Base-by-base conservation (phyloP, 768 basidiomycete species). In the Agaricus blazei region DNA sequence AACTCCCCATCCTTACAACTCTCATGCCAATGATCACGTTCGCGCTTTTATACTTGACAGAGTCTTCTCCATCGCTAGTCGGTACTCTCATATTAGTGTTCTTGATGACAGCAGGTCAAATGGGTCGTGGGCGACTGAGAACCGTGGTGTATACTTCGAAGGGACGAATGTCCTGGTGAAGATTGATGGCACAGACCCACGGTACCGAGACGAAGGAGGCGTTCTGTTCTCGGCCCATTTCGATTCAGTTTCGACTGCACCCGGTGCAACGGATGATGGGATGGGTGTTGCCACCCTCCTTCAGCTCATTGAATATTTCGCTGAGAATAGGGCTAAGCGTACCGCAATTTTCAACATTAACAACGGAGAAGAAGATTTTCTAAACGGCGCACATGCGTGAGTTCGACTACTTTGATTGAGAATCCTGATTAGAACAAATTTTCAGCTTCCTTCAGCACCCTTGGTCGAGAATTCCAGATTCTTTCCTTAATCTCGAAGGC, bases 321-420 rank as follows among this genome's bases (percentile, higher is more conserved):
- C 75, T 0, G 67, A 70, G 53, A 72, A 83, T 40, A 71, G 75
- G 6, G 80, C 80, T 1, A 68, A 70, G 41, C 75, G 83, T 38
- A 88, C 87, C 0, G 84, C 85, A 5, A 68, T 93, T 3, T 90
- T 93, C 73, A 90, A 92, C 62, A 79, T 90, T 65, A 93, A 93
- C 66, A 92, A 93, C 58, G 90, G 86, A 1, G 91, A 93, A 64
- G 90, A 93, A 62, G 83, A 89, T 65, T 80, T 83, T 34, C 66
- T 92, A 59, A 78, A 85, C 57, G 90, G 90, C 24, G 85, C 89
- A 7, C 83, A 84, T 63, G 73, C 76, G 80, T 89, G 49, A 46
- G 64, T 67, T 4, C 9, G 11, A 9, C 28, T 43, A 15, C 5
- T 9, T 45, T 9, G 36, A 11, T 44, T 29, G 19, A 55, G 45